These are phyloP conservation scores for Fusarium proliferatum DNA, from an alignment of 2,329 filamentous ascomycete species.

Conservation along the genomic window DNA sequence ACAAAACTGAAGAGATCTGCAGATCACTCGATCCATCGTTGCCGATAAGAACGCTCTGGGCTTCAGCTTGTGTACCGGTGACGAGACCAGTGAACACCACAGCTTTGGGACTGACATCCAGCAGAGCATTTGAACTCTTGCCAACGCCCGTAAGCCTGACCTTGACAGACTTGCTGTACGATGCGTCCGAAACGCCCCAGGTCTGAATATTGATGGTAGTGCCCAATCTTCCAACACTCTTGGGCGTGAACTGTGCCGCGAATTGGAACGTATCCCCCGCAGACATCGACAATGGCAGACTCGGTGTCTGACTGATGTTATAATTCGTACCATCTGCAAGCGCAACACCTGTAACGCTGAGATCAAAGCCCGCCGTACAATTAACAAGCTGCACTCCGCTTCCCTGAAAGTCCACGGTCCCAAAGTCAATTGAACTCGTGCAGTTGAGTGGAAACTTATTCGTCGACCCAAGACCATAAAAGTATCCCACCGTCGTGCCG, in stretches of 20 bases:
- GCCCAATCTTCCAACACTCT: constrained; percentile 59
- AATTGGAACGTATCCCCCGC: constrained; percentile 56
- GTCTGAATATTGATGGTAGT: constrained; percentile 61
- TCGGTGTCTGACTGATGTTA: constrained; percentile 50
- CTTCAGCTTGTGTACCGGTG: constrained; percentile 53
- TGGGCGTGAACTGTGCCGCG: constrained; percentile 53
- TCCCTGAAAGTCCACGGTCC: constrained; percentile 54
- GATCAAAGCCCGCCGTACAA: constrained; percentile 60
- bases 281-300: constrained; percentile 46
- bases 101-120: constrained; percentile 59
- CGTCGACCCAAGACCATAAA: constrained; percentile 68
- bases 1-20: constrained; percentile 56
- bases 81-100: constrained; percentile 63
- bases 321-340: constrained; percentile 51
- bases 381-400: constrained; percentile 50
- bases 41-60: constrained; percentile 58
- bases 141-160: constrained; percentile 62
- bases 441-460: constrained; percentile 66
- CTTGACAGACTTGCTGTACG: constrained; percentile 60
- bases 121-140: constrained; percentile 57
- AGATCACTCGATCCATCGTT: constrained; percentile 62
- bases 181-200: constrained; percentile 54
- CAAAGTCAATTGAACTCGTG: constrained; percentile 59
- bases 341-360: constrained; percentile 54
- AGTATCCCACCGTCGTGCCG: constrained; percentile 60